phyloP scores from a whole-genome alignment of 1,284 basidiomycete species.

The Cryptococcus sp. region DNA sequence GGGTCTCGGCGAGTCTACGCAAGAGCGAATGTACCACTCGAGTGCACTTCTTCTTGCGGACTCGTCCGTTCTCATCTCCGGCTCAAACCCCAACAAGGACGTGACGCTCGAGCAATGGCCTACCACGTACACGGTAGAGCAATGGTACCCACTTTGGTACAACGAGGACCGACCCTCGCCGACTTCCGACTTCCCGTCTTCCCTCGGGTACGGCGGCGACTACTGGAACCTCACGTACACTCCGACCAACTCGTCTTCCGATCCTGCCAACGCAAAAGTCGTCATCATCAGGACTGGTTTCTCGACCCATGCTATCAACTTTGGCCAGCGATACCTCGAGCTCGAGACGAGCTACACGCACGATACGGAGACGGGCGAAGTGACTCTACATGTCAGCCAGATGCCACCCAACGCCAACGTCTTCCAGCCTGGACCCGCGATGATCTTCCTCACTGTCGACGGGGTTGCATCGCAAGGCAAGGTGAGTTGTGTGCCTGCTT shows the following conservation, averaged over 20 bases:
- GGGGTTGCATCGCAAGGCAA: slow-evolving; percentile 80
- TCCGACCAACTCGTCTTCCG: slow-evolving; percentile 60
- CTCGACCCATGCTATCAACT: slow-evolving; percentile 86
- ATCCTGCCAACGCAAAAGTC: slow-evolving; percentile 63
- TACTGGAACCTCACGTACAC: slow-evolving; percentile 72
- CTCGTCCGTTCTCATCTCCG: slow-evolving; percentile 80
- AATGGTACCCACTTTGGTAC: slow-evolving; percentile 56
- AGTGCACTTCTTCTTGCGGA: slow-evolving; percentile 83
- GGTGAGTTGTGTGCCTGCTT: slow-evolving; percentile 11
- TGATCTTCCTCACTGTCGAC: slow-evolving; percentile 75
- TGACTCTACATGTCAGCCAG: slow-evolving; percentile 75
- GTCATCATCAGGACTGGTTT: slow-evolving; percentile 84
- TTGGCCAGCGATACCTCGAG: slow-evolving; percentile 59
- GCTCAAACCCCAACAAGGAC: slow-evolving; percentile 77
- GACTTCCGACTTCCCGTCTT: slow-evolving; percentile 32
- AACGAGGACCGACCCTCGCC: slow-evolving; percentile 68
- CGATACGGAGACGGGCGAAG: slow-evolving; percentile 67
- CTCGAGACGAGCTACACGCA: slow-evolving; percentile 80
- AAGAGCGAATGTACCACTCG: slow-evolving; percentile 84
- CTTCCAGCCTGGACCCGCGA: slow-evolving; percentile 80
- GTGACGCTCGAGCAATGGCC: slow-evolving; percentile 51
- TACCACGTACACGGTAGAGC: slow-evolving; percentile 51
- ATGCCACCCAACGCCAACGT: slow-evolving; percentile 79
- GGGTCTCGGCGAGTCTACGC: slow-evolving; percentile 67
- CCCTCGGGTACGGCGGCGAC: slow-evolving; percentile 69